Evolutionary conservation across 805 yeast genomes (phyloP), one percentile per base, ranked within the genome.

Genomic region (Ogataea paraovalis): DNA sequence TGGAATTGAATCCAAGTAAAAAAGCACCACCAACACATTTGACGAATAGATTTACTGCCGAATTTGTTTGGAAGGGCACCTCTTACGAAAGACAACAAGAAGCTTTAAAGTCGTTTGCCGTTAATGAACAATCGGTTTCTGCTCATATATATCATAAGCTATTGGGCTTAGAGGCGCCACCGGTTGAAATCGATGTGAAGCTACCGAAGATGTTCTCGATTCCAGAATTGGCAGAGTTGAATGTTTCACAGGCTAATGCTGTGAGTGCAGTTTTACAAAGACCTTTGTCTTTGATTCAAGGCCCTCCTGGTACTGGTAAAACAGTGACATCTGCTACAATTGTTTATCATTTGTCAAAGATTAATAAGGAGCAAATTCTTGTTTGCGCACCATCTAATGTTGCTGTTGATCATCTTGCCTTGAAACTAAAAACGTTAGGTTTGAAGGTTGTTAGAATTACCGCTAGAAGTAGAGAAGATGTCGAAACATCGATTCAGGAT

Each of bases 271-370:
- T 84, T 0, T 65, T 89, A 48, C 77, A 76, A 57, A 73, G 80
- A 54, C 96, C 96, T 2, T 70, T 90, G 39, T 79, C 94, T 5
- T 73, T 89, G 54, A 88, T 89, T 52, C 97, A 91, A 65, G 97
- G 97, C 16, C 97, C 97, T 9, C 97, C 97, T 3, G 96, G 96
- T 53, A 91, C 97, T 0, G 97, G 97, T 63, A 91, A 91, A 62
- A 91, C 97, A 0, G 95, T 88, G 14, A 90, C 96, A 0, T 88
- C 96, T 0, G 92, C 96, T 2, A 83, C 96, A 0, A 87, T 91
- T 48, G 79, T 90, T 27, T 84, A 87, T 56, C 96, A 88, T 58
- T 69, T 89, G 45, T 73, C 82, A 2, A 78, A 80, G 49, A 60
- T 82, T 50, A 79, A 78, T 56, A 78, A 78, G 46, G 82, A 79